Base-by-base conservation (phyloP, 768 basidiomycete species). In the Cystobasidium ongulense region DNA sequence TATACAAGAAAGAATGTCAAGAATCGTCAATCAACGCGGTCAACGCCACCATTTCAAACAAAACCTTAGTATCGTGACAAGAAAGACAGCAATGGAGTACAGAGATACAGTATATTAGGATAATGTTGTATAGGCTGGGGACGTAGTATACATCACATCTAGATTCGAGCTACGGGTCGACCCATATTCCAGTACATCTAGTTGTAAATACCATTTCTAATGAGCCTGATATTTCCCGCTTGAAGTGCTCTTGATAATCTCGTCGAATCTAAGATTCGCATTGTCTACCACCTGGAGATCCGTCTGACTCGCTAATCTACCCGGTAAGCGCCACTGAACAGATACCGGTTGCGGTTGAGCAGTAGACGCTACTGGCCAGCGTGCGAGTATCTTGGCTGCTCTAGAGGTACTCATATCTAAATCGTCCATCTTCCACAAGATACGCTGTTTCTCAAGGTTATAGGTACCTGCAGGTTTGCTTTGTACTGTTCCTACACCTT, bases 391-490 rank as follows among this genome's bases (percentile, higher is more conserved):
- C 77, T 83, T 83, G 29, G 35, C 68, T 7, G 23, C 31, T 29
- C 52, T 35, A 7, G 66, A 33, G 10, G 71, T 21, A 10, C 38
- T 11, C 18, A 77, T 31, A 13, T 70, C 41, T 1, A 75, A 38
- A 29, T 79, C 72, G 8, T 72, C 76, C 27, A 81, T 66, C 25
- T 78, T 75, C 80, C 80, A 81, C 4, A 76, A 75, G 72, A 82
- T 80, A n/a, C 77, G 75, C 13, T 79, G 74, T 15, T 77, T 76
- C 25, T 79, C 74, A 0, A 80, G 78, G 13, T 76, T 75, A 76
- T 81, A 83, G 13, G 77, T 78, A 10, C 80, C 82, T 5, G 80
- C 77, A 5, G 83, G 83, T 76, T 84, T 84, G 25, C 82, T 80
- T 74, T 83, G 82, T 38, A 82, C 81, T 43, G 80, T 80, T n/a